phyloP scores from a whole-genome alignment of 2,329 filamentous ascomycete genomes.

The Arachnomyces sp. region DNA sequence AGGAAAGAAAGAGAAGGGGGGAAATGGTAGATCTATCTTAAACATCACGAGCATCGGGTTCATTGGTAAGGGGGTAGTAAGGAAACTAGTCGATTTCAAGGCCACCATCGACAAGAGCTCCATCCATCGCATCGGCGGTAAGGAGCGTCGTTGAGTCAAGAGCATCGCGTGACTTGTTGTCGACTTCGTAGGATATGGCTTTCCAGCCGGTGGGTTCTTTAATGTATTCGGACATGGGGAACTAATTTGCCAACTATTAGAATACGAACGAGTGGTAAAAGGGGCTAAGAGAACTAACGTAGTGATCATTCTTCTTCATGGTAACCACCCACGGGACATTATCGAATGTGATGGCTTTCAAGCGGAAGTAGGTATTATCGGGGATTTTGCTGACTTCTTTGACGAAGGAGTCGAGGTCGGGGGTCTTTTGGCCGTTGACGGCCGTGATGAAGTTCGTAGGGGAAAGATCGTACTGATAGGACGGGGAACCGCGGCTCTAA shows the following conservation, averaged over 20 bases:
- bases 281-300: slow-evolving; percentile 40
- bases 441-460: slow-evolving; percentile 97
- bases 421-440: slow-evolving; percentile 82
- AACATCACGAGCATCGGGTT: no score
- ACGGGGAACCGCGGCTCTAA: slow-evolving; percentile 66
- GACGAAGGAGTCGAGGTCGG: slow-evolving; percentile 73
- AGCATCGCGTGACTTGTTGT: slow-evolving; percentile 26
- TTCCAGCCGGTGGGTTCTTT: slow-evolving; percentile 54
- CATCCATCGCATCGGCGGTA: slow-evolving; percentile 42
- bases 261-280: not conserved
- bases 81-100: no score
- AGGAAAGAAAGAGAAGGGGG: no score
- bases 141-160: slow-evolving; percentile 34
- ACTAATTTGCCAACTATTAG: slow-evolving; percentile 30
- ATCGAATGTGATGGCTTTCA: slow-evolving; percentile 97
- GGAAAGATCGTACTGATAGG: slow-evolving; percentile 84
- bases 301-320: slow-evolving; percentile 99
- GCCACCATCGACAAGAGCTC: slow-evolving; percentile 26
- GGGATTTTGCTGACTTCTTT: slow-evolving; percentile 76
- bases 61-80: no score
- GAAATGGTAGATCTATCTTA: no score
- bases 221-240: slow-evolving; percentile 59
- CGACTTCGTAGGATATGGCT: slow-evolving; percentile 48
- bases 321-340: slow-evolving; percentile 99
- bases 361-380: slow-evolving; percentile 95